Conservation (phyloP, 768 basidiomycete species). For the Boletus subcaerulescens region DNA sequence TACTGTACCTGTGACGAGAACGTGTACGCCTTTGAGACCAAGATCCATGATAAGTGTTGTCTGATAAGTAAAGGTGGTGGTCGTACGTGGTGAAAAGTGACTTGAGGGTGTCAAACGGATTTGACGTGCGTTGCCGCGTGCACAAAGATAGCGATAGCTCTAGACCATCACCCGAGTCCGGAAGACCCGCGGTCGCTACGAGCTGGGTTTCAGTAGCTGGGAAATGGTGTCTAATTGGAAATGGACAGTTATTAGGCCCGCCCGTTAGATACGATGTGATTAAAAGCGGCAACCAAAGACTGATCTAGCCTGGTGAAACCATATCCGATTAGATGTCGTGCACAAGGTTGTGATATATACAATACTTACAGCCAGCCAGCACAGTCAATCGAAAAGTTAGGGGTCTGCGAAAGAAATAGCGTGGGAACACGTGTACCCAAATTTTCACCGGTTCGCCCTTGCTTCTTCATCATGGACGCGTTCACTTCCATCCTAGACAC, state of each 20-base stretch:
- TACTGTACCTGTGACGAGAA: constrained; percentile 59
- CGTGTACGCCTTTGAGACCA: constrained; percentile 56
- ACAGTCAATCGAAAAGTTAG: no score
- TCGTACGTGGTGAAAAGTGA: neutral
- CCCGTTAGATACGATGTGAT: no score
- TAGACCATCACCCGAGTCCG: constrained; percentile 6
- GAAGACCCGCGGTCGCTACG: neutral
- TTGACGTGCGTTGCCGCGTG: constrained; percentile 1
- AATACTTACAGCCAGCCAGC: no score
- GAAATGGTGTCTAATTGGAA: constrained; percentile 7
- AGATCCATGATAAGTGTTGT: constrained; percentile 46
- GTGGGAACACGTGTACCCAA: no score
- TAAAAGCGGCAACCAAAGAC: no score
- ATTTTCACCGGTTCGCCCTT: no score
- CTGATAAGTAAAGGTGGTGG: neutral
- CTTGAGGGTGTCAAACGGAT: neutral
- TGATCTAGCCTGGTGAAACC: no score
- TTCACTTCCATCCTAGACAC: constrained; percentile 45
- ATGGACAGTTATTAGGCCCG: no score
- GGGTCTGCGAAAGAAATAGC: no score
- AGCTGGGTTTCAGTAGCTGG: constrained; percentile 14
- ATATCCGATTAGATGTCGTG: no score
- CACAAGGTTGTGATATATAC: no score
- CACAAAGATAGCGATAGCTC: constrained; percentile 2
- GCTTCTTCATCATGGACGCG: constrained; percentile 18